Evolutionary conservation across 1,139 yeast species (phyloP).

Genomic region (Geotrichum macrosporum): DNA sequence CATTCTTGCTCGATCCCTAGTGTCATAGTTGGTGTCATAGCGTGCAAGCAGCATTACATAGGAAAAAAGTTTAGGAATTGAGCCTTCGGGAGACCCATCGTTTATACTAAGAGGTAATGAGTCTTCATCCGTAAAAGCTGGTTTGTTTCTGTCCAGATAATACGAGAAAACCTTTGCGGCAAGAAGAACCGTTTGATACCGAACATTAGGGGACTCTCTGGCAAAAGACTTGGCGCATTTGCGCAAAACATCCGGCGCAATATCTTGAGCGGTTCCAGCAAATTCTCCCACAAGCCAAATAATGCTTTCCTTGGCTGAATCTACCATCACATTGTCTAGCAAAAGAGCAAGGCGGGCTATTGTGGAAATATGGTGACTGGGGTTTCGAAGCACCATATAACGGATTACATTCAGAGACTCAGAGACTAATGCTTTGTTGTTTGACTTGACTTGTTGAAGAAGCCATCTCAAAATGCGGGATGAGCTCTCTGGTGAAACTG

Average conservation of each 20-base stretch:
- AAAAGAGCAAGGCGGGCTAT: slow-evolving; percentile 42
- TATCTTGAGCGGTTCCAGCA: slow-evolving; percentile 43
- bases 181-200: slow-evolving; percentile 66
- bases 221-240: slow-evolving; percentile 53
- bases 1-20: slow-evolving; percentile 81
- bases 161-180: slow-evolving; percentile 69
- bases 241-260: slow-evolving; percentile 78
- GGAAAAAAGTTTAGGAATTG: slow-evolving; percentile 54
- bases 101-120: slow-evolving; percentile 15
- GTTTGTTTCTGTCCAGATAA: slow-evolving; percentile 42
- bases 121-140: slow-evolving; percentile 20
- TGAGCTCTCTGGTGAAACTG: slow-evolving; percentile 33
- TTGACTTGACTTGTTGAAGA: slow-evolving; percentile 40
- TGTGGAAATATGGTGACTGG: slow-evolving; percentile 42
- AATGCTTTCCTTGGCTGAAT: slow-evolving; percentile 69
- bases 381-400: slow-evolving; percentile 62
- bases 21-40: slow-evolving; percentile 71
- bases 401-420: slow-evolving; percentile 69
- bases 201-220: slow-evolving; percentile 51
- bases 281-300: slow-evolving; percentile 92
- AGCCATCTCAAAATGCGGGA: slow-evolving; percentile 44
- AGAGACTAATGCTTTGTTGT: slow-evolving; percentile 42
- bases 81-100: slow-evolving; percentile 34
- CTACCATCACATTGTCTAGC: slow-evolving; percentile 27
- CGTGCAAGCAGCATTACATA: slow-evolving; percentile 61